phyloP scores from a whole-genome alignment of 352 stramenopile genomes.

The Pelagophyceae sp. region DNA sequence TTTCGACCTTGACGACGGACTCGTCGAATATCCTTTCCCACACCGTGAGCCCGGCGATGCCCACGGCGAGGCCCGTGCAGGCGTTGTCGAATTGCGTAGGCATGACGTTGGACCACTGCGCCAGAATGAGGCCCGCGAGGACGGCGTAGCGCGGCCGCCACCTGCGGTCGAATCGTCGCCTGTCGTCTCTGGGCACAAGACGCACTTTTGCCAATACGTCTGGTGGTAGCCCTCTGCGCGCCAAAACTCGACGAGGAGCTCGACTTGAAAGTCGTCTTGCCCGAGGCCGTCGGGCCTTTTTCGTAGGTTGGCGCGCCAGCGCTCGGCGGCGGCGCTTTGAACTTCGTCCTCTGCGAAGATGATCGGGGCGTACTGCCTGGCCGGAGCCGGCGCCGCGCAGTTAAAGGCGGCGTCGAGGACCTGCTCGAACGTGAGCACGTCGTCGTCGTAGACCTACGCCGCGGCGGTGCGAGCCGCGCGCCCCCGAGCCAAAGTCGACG shows the following conservation, averaged over 20 bases:
- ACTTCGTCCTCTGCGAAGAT: conserved; percentile 44
- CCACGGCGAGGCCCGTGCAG: background rate
- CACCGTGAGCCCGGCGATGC: background rate
- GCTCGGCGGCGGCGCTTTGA: conserved; percentile 27
- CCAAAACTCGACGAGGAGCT: conserved; percentile 43
- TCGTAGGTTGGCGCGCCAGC: conserved; percentile 24
- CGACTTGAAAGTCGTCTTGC: conserved; percentile 37
- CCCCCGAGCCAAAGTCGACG: too few relatives aligned
- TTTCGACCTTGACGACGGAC: background rate
- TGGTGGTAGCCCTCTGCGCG: conserved; percentile 52
- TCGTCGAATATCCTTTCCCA: background rate
- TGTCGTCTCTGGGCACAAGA: too few relatives aligned
- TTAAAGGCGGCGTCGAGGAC: conserved; percentile 49
- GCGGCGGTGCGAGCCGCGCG: too few relatives aligned
- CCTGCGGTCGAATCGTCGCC: too few relatives aligned
- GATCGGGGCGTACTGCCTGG: conserved; percentile 49
- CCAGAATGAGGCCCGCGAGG: conserved; percentile 8
- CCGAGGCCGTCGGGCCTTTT: conserved; percentile 32
- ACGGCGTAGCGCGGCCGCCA: conserved; percentile 36
- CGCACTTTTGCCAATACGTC: conserved; percentile 52
- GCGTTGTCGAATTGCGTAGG: background rate
- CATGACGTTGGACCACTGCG: background rate
- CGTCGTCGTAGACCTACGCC: conserved; percentile 49
- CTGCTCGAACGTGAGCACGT: conserved; percentile 36
- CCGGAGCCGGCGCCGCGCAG: conserved; percentile 41